These are phyloP conservation scores for Pseudonitzschia multiseries DNA, from an alignment of 108 stramenopile genomes.

Conservation along the genomic window DNA sequence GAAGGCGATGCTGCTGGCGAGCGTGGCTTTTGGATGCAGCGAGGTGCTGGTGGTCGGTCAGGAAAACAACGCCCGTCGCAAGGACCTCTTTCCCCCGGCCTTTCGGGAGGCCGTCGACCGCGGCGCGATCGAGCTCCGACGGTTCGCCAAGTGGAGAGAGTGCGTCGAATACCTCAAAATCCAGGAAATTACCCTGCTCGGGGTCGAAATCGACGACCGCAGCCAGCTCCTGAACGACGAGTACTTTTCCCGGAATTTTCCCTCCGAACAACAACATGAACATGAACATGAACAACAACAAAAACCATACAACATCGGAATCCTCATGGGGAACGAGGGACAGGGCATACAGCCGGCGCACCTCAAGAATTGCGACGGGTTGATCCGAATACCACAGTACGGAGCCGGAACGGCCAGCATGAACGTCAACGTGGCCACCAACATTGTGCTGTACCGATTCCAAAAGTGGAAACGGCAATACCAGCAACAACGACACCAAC, in stretches of 20 bases:
- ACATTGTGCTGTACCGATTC: conserved; percentile 13
- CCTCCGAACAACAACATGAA: neutral
- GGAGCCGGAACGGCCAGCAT: conserved; percentile 87
- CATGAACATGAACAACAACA: neutral
- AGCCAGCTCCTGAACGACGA: conserved; percentile 43
- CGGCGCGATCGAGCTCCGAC: conserved; percentile 18
- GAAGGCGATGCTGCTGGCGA: conserved; percentile 52
- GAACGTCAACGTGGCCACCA: conserved; percentile 78
- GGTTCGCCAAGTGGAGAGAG: conserved; percentile 68
- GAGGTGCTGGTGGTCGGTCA: conserved; percentile 74
- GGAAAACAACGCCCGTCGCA: conserved; percentile 23
- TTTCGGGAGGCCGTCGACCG: conserved; percentile 15
- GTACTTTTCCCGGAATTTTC: conserved; percentile 24
- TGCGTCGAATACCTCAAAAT: conserved; percentile 51
- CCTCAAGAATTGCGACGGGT: conserved; percentile 66
- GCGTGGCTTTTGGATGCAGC: conserved; percentile 65
- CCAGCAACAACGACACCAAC: too few relatives aligned
- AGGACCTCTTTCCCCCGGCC: conserved; percentile 27
- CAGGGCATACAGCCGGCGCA: conserved; percentile 72
- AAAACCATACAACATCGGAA: conserved; percentile 47
- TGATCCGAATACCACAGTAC: conserved; percentile 76
- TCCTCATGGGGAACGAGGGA: conserved; percentile 89
- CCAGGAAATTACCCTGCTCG: conserved; percentile 52
- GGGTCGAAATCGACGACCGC: conserved; percentile 74
- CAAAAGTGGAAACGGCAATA: neutral